Evolutionary conservation across 306 rosid genomes (phyloP), one percentile per base, ranked within the genome.

Genomic region (Lupinus albus): DNA sequence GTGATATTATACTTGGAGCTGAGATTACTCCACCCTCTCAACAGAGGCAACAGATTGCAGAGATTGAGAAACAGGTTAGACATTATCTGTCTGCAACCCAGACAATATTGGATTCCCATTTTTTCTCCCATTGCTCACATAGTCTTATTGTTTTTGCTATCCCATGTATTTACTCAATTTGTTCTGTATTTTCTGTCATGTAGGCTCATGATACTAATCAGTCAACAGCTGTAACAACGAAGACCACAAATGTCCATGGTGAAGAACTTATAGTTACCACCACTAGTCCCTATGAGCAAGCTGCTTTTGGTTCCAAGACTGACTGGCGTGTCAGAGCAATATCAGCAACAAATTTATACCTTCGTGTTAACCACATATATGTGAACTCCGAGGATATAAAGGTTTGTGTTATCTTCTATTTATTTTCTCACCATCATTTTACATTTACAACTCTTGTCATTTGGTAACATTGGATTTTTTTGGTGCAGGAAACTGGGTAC

Each of bases 321-420:
- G 99, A 94, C 69, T 94, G 99, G 99, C 99, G 99, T 90, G 99
- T 94, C 77, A 85, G 99, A 71, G 97, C 99, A 64, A 94, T 94
- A 83, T 94, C 97, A 5, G 96, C 99, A 59, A 94, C 99, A 39
- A 93, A 94, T 73, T 84, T 94, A 11, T 90, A 94, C 62, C 99
- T 94, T 54, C 96, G 99, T 65, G 99, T 94, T 61, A 94, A 94
- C 76, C 99, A 94, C 57, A 94, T 94, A 59, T 94, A 94, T 61
- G 99, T 94, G 64, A 94, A 90, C 75, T 94, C 99, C 0, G 99
- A 94, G 83, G 97, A 94, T 84, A 88, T 94, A 69, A 90, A 94
- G 96, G 98, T 86, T 67, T 25, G 5, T 3, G 16, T 67, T 32
- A 7, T 36, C 30, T 48, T 61, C 50, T 68, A 51, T 60, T 67